Base-by-base conservation (phyloP, 805 yeast genomes). In the Candida pseudoglaebosa region DNA sequence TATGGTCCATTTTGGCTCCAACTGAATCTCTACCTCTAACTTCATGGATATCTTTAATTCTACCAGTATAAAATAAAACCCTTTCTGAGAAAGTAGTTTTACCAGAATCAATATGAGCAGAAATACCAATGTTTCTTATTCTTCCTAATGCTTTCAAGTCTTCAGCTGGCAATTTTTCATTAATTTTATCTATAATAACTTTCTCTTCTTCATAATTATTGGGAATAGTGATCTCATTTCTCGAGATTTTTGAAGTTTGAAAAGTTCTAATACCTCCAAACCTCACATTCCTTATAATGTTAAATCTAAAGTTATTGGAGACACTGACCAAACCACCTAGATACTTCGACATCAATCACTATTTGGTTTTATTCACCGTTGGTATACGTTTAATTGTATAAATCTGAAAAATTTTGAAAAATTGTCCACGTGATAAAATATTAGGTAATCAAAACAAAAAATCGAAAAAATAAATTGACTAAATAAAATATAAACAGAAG, bases 1-100 rank as follows among this genome's bases (percentile, higher is more conserved):
- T 93, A 44, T 90, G 91, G 65, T 93, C 99, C 99, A 93, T 93
- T 69, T 90, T 93, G 40, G 99, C 99, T 44, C 99, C 99, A 42
- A 93, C 98, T 49, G 89, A 82, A 61, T 93, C 99, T 55, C 93
- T 80, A 34, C 99, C 99, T 61, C 99, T 77, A 33, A 86, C 97
- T 65, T 90, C 98, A 57, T 90, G 98, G 54, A 90, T 91, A 20
- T 95, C 95, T 58, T 90, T 87, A 62, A 93, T 93, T 59, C 99
- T 78, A 43, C 99, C 99, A 2, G 99, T 93, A 61, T 93, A 93
- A 67, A 78, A 93, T 52, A 93, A 67, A 22, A 93, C 99, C 61
- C 99, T 84, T 67, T 93, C 99, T 12, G 98, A 93, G 65, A 93
- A 93, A 0, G 99, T 93, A 35, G 99, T 93, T 58, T 93, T 93